Evolutionary conservation across 2,329 filamentous ascomycete genomes (phyloP), one percentile per base, ranked within the genome.

Genomic region (Drechmeria coniospora): DNA sequence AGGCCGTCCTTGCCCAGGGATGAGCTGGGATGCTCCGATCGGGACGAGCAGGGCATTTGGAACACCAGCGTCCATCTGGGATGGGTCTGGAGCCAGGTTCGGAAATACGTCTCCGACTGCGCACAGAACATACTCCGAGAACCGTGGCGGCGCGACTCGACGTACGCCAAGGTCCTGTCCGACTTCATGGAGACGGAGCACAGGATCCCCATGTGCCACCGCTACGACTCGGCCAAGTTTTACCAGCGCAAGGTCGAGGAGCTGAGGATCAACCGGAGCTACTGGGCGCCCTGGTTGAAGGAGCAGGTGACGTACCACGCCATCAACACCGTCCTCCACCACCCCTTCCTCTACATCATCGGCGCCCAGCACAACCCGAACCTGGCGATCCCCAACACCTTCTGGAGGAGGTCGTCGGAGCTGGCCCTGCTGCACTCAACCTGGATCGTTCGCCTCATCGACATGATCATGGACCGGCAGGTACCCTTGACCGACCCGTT

Each of bases 401-500:
- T 68, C 31, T 68, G 63, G 63, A 50, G 59, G 22, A 43, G 60
- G 3, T 65, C 61, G 0, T 65, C 60, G 0, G 63, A 68, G 36
- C 41, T 63, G 9, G 63, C 62, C 0, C 41, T 68, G 1, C 43
- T 66, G 3, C 63, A 68, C 26, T 55, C 59, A 2, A 68, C 63
- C 0, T 68, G 63, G 63, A 57, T 66, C 22, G 61, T 63, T 10
- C 54, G 63, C 4, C 56, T 68, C 42, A 64, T 68, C 21, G 61
- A 65, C 26, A 65, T 67, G 63, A 56, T 63, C 1, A 47, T 57
- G 2, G 60, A 65, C 30, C 65, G 64, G 43, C 53, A 59, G 28
- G 46, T 65, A 8, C 51, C 51, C 4, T 45, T 67, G 6, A 55
- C 55, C 3, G 63, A 67, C 36, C 63, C 63, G 0, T 67, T 65